Conservation (phyloP, 2,329 filamentous ascomycete genomes). For the Penicillium sp. region DNA sequence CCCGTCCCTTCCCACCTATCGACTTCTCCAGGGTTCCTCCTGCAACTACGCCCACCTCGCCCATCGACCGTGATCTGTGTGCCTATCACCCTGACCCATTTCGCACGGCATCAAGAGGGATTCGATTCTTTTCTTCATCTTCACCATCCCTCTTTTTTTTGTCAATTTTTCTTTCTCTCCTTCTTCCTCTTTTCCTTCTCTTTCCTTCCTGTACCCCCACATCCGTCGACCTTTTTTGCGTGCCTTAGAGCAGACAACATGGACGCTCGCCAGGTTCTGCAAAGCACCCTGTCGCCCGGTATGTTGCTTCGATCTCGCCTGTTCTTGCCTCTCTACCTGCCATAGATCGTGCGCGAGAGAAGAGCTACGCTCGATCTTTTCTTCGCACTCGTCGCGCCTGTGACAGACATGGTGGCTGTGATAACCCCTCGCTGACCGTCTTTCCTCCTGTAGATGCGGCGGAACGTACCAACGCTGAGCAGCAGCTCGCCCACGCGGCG, state of each 20-base stretch:
- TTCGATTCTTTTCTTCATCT: constrained; percentile 12
- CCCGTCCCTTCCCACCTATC: constrained; percentile 25
- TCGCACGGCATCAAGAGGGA: constrained; percentile 12
- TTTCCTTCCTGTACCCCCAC: constrained; percentile 11
- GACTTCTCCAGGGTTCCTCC: constrained; percentile 18
- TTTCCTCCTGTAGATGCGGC: constrained; percentile 64
- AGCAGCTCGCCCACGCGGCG: constrained; percentile 86
- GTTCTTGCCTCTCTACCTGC: no score
- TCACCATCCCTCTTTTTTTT: constrained; percentile 13
- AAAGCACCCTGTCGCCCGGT: constrained; percentile 95
- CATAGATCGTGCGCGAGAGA: no score
- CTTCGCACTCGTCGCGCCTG: no score
- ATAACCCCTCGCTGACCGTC: constrained; percentile 20
- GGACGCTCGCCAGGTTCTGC: constrained; percentile 97
- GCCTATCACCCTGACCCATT: constrained; percentile 12
- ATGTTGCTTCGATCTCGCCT: constrained; percentile 32
- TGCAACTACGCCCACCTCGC: constrained; percentile 21
- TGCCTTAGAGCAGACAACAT: constrained; percentile 51
- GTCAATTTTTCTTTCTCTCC: constrained; percentile 13
- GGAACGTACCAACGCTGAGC: constrained; percentile 84
- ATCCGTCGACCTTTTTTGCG: constrained; percentile 15
- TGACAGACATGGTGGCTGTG: neutral
- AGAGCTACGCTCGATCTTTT: neutral
- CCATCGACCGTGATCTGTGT: constrained; percentile 18
- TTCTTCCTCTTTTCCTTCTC: constrained; percentile 10